Percentiles rank a stretch among this genome's conserved stretches.
These are phyloP conservation scores for Syncephalis fuscata DNA, from an alignment of 371 early-diverging fungal genomes.

Conservation along the genomic window DNA sequence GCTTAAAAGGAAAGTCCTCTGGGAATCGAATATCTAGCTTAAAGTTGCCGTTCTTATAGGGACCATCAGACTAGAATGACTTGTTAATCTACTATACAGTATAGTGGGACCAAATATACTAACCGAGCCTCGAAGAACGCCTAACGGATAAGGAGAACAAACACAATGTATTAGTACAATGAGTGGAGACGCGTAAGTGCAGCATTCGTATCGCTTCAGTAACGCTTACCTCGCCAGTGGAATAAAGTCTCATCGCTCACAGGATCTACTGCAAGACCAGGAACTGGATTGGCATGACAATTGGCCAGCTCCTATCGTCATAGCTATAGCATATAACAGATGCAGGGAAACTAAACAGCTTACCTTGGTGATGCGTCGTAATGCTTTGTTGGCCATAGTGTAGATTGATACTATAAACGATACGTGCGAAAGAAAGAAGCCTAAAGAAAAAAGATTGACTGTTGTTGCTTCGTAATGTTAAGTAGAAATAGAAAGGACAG, in stretches of 20 bases:
- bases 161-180: neutral
- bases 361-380: too few species aligned
- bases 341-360: too few species aligned
- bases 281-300: slow-evolving; percentile 18
- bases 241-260: slow-evolving; percentile 11
- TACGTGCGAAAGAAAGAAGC: too few species aligned
- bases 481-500: too few species aligned
- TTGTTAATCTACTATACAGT: slow-evolving; percentile 2
- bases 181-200: too few species aligned
- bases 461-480: too few species aligned
- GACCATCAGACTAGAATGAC: slow-evolving; percentile 14
- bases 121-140: slow-evolving; percentile 7
- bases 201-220: neutral
- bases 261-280: slow-evolving; percentile 19
- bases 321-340: neutral
- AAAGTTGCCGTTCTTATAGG: slow-evolving; percentile 79
- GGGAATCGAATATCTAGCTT: slow-evolving; percentile 63
- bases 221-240: slow-evolving; percentile 5
- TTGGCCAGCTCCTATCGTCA: slow-evolving; percentile 13
- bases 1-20: slow-evolving; percentile 85
- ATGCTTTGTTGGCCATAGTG: too few species aligned
- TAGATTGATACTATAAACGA: too few species aligned
- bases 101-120: neutral
- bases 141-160: neutral
- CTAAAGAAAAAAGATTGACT: too few species aligned